These are phyloP conservation scores for Psidium friedrichsthalianum DNA, from an alignment of 345 rosid genomes.

Conservation along the genomic window DNA sequence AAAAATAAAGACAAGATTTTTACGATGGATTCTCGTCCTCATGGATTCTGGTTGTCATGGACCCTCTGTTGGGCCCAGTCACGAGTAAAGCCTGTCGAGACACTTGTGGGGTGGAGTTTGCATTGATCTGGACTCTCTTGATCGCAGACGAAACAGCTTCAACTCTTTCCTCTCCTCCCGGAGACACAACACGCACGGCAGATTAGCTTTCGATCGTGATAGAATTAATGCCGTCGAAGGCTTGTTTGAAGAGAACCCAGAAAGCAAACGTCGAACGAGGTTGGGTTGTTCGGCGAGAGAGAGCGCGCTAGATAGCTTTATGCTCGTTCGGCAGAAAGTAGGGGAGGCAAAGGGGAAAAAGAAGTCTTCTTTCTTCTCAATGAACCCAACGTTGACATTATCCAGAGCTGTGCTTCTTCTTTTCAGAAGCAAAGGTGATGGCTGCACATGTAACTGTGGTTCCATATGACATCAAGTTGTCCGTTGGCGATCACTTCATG, in stretches of 20 bases:
- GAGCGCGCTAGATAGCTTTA: background rate
- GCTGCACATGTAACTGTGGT: background rate
- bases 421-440: background rate
- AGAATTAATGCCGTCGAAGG: background rate
- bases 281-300: background rate
- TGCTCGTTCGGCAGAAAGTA: background rate
- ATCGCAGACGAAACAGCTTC: background rate
- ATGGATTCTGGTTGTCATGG: background rate
- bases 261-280: background rate
- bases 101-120: background rate
- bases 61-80: background rate
- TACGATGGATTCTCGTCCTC: background rate
- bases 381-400: background rate
- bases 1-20: background rate
- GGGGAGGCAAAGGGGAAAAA: background rate
- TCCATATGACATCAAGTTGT: background rate
- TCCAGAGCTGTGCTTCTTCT: background rate
- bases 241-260: background rate
- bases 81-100: background rate
- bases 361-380: background rate
- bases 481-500: background rate
- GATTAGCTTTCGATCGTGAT: background rate
- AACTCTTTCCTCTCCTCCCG: background rate
- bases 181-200: background rate
- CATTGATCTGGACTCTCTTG: background rate